Evolutionary conservation across 495 filamentous ascomycete genomes (phyloP).

Genomic region (Chaetomium fimeti): DNA sequence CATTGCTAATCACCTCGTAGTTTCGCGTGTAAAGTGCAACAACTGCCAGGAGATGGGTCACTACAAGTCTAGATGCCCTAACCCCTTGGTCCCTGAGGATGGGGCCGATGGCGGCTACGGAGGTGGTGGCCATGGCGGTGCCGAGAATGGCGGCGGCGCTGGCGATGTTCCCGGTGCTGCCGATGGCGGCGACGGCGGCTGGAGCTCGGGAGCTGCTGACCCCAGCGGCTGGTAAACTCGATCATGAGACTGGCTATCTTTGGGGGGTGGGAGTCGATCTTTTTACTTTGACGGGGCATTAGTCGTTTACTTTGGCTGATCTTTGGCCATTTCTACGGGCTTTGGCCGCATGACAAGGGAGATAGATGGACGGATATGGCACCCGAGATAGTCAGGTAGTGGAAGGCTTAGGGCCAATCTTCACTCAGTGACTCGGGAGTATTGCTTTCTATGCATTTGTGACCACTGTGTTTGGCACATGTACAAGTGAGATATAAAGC

Average conservation of each 20-base stretch:
- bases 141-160: conserved; percentile 11
- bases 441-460: background rate
- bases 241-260: conserved; percentile 3
- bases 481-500: background rate
- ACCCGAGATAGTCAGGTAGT: conserved; percentile 8
- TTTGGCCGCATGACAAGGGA: background rate
- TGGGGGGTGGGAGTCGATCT: conserved; percentile 11
- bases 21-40: conserved; percentile 68
- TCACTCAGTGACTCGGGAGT: conserved; percentile 4
- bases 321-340: conserved; percentile 12
- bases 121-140: conserved; percentile 4
- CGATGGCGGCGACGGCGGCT: conserved; percentile 17
- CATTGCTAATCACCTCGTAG: conserved; percentile 41
- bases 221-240: conserved; percentile 24
- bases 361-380: background rate
- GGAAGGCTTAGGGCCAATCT: background rate
- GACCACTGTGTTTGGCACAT: background rate
- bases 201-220: conserved; percentile 7
- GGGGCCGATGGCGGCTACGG: conserved; percentile 21
- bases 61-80: conserved; percentile 59
- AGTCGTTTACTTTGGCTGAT: conserved; percentile 9
- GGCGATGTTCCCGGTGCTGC: conserved; percentile 12
- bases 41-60: conserved; percentile 78
- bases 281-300: conserved; percentile 2
- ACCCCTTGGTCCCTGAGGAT: conserved; percentile 43